Conservation (phyloP, 192 early-diverging fungal genomes). For the Gryganskiella cystojenkinii region DNA sequence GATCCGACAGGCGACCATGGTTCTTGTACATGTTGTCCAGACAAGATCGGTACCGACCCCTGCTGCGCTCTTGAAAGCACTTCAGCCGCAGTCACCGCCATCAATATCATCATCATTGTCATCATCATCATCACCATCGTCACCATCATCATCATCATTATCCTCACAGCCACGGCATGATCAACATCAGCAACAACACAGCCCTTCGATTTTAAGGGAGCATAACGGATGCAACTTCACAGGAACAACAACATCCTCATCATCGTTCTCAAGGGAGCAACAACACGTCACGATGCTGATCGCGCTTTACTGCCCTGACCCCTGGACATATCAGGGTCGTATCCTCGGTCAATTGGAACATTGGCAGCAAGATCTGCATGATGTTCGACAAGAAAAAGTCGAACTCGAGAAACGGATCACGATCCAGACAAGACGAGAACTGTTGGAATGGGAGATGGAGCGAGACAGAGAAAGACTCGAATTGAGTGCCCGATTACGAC, state of each 20-base stretch:
- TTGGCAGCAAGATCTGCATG: slow-evolving; percentile 18
- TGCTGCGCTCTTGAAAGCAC: neutral
- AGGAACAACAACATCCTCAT: neutral
- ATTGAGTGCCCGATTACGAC: slow-evolving; percentile 3
- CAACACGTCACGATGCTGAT: slow-evolving; percentile 8
- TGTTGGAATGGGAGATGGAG: slow-evolving; percentile 15
- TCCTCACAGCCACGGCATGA: neutral
- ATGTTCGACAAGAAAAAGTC: slow-evolving; percentile 9
- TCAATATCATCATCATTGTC: neutral
- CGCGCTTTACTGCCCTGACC: slow-evolving; percentile 20
- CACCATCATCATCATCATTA: too few relatives aligned
- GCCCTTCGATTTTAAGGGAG: too few relatives aligned
- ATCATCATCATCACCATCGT: neutral
- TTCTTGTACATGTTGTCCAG: slow-evolving; percentile 29
- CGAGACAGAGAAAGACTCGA: slow-evolving; percentile 16
- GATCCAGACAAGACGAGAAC: slow-evolving; percentile 9
- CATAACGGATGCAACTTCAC: too few relatives aligned
- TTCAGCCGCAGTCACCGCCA: neutral
- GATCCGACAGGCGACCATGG: slow-evolving; percentile 9
- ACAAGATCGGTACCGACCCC: slow-evolving; percentile 23
- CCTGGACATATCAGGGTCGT: slow-evolving; percentile 26
- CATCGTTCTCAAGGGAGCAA: too few relatives aligned
- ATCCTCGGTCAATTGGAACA: slow-evolving; percentile 17
- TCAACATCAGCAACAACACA: neutral
- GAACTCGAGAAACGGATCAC: slow-evolving; percentile 23